Evolutionary conservation across 2,329 filamentous ascomycete species (phyloP), one percentile per base, ranked within the genome.

Genomic region (Colletotrichum nymphaeae): DNA sequence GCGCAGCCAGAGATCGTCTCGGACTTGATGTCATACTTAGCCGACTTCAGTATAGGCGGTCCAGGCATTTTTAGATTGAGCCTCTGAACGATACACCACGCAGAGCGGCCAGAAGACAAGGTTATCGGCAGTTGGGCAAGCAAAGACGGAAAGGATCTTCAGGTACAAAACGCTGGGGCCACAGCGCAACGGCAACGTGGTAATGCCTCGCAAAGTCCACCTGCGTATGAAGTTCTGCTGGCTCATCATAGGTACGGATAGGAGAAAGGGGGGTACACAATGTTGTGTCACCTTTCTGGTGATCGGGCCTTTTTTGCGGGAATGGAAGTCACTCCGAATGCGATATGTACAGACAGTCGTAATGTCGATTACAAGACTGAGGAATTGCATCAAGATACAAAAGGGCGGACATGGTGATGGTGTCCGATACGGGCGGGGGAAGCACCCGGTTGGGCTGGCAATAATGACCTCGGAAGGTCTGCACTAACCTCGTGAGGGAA

Each of bases 141-240:
- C 42, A 5, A 59, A 59, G 12, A n/a, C 24, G 66, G 59, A 59
- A 72, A 46, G 5, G 59, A 69, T 72, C 66, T 72, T 69, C 66
- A 64, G 69, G 69, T 3, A 60, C 58, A 26, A 35, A 12, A 66
- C 49, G 19, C 55, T 56, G 16, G 58, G 30, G 46, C 37, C 22
- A 57, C 11, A 37, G 52, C 28, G 58, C 58, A 53, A 35, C 37
- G 35, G 24, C 42, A n/a, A 28, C 26, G n/a, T 42, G 14, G n/a
- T 55, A 26, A 28, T 46, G 9, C 16, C 30, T 12, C 49, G 24
- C 42, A 49, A 49, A 22, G 42, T 22, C 42, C 42, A 49, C 42
- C 42, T 22, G 19, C 19, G 42, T 22, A 12, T 22, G 42, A 49
- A 11, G 19, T 49, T 49, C 6, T 49, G 42, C n/a, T n/a, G 62